phyloP scores from a whole-genome alignment of 2,329 filamentous ascomycete species.

The Fusarium temperatum region DNA sequence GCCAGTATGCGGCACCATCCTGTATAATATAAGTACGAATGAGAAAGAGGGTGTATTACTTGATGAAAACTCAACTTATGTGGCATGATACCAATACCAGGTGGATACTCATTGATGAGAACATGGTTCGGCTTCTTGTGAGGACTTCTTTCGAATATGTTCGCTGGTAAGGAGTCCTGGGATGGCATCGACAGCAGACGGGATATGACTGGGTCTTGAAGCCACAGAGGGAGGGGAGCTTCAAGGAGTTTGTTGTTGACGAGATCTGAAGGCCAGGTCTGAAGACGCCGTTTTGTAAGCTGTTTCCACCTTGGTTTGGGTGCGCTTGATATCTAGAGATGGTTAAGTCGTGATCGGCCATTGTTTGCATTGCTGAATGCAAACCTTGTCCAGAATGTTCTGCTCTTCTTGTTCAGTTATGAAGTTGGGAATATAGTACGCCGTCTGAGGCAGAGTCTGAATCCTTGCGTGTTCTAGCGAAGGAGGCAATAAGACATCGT shows the following conservation, averaged over 20 bases:
- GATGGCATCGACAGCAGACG: conserved; percentile 64
- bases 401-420: conserved; percentile 79
- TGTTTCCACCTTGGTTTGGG: conserved; percentile 85
- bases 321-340: conserved; percentile 63
- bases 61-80: conserved; percentile 70
- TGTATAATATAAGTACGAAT: conserved; percentile 48
- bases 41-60: conserved; percentile 8
- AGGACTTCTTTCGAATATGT: conserved; percentile 71
- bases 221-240: conserved; percentile 78
- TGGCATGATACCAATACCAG: conserved; percentile 94
- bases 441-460: conserved; percentile 65
- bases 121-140: conserved; percentile 88
- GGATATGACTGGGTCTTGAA: conserved; percentile 73
- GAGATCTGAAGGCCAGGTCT: conserved; percentile 88
- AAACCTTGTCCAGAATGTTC: conserved; percentile 74
- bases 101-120: conserved; percentile 89
- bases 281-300: conserved; percentile 87
- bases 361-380: conserved; percentile 11
- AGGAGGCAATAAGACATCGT: conserved; percentile 51
- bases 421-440: conserved; percentile 90
- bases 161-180: conserved; percentile 39
- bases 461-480: conserved; percentile 64
- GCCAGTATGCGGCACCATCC: conserved; percentile 87
- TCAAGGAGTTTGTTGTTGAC: conserved; percentile 80
- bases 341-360: conserved; percentile 25